phyloP scores from a whole-genome alignment of 352 stramenopile species.

The Phytophthora nicotianae region DNA sequence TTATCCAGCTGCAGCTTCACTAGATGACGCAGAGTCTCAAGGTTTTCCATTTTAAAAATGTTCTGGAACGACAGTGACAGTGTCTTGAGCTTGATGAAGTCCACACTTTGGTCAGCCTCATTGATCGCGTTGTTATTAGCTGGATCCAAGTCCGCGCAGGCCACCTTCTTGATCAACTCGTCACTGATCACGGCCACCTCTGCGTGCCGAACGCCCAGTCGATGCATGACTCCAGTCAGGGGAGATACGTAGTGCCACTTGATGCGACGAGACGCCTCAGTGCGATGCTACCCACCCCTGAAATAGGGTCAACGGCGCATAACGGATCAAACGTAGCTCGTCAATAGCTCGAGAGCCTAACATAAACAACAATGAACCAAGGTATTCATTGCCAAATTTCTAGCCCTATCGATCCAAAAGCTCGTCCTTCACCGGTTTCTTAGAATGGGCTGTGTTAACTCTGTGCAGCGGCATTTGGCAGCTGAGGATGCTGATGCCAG shows the following conservation, averaged over 20 bases:
- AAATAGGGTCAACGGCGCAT: constrained; percentile 22
- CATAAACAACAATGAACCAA: not conserved
- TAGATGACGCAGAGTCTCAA: constrained; percentile 89
- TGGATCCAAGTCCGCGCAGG: constrained; percentile 61
- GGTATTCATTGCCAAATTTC: constrained; percentile 27
- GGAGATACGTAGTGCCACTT: not conserved
- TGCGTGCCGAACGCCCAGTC: constrained; percentile 70
- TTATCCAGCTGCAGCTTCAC: constrained; percentile 95
- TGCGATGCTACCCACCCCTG: constrained; percentile 20
- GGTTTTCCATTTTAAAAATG: constrained; percentile 94
- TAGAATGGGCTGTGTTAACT: constrained; percentile 43
- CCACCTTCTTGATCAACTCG: constrained; percentile 75
- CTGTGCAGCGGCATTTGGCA: constrained; percentile 29
- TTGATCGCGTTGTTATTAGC: constrained; percentile 78
- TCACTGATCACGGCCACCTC: constrained; percentile 85
- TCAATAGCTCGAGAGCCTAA: constrained; percentile 12
- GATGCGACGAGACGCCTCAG: constrained; percentile 26
- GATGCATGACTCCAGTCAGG: constrained; percentile 54
- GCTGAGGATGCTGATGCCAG: constrained; percentile 15
- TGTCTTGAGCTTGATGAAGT: constrained; percentile 76
- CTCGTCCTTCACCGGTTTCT: constrained; percentile 1
- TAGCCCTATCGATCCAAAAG: constrained; percentile 15
- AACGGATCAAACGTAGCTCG: constrained; percentile 24
- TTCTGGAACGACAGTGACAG: constrained; percentile 93
- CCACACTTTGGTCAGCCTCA: constrained; percentile 61